Conservation (phyloP, 2,329 filamentous ascomycete species). For the Scytalidium lignicola region DNA sequence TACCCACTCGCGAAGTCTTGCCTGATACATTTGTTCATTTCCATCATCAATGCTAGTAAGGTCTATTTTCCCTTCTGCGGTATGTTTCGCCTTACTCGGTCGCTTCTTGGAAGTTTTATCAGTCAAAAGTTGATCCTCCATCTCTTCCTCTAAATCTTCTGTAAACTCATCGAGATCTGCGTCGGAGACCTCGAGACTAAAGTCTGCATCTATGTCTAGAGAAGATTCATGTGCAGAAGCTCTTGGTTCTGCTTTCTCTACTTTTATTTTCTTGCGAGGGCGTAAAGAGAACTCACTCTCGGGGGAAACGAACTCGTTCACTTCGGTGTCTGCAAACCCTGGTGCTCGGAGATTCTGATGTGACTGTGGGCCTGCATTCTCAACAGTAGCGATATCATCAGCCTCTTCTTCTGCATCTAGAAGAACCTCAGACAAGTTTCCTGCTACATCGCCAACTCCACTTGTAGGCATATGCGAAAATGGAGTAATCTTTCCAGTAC, state of each 20-base stretch:
- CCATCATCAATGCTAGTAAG: conserved; percentile 69
- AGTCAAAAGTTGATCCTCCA: conserved; percentile 33
- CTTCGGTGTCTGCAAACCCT: conserved; percentile 56
- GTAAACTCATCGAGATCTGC: conserved; percentile 24
- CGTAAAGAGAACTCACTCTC: conserved; percentile 54
- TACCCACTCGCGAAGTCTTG: conserved; percentile 71
- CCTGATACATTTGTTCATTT: conserved; percentile 74
- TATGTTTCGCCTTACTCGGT: conserved; percentile 12
- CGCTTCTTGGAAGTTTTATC: conserved; percentile 34
- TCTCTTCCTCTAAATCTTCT: conserved; percentile 30
- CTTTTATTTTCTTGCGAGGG: conserved; percentile 50
- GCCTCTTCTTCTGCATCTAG: conserved; percentile 73
- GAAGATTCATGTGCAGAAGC: conserved; percentile 29
- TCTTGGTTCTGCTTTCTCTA: conserved; percentile 29
- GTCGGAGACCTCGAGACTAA: conserved; percentile 16
- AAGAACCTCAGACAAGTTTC: conserved; percentile 70
- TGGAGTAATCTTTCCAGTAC: conserved; percentile 95
- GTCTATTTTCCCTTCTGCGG: conserved; percentile 27
- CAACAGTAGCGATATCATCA: conserved; percentile 40
- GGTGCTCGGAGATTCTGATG: conserved; percentile 71
- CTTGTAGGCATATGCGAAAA: conserved; percentile 68
- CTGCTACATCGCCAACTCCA: conserved; percentile 51
- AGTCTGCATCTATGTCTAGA: conserved; percentile 23
- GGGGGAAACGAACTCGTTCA: conserved; percentile 25
- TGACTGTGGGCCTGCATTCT: conserved; percentile 46